Percentiles rank a stretch among this genome's conserved stretches.
Evolutionary conservation across 352 stramenopile genomes (phyloP).

Genomic region (Elongisporangium anandrum): DNA sequence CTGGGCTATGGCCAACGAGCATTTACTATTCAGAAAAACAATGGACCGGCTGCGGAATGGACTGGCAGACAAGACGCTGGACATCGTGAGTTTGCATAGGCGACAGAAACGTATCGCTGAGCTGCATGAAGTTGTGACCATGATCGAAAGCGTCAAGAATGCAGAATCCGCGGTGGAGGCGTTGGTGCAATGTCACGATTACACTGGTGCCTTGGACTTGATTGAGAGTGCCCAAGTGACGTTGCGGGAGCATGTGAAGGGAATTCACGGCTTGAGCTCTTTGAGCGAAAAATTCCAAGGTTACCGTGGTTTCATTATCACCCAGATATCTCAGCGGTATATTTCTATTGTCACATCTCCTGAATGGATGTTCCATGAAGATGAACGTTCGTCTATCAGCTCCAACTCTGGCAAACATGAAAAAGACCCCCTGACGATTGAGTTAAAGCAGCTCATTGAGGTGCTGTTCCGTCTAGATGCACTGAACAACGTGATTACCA

Average conservation of each 20-base stretch:
- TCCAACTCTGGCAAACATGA: conserved; percentile 10
- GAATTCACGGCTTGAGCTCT: conserved; percentile 69
- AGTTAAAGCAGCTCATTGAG: conserved; percentile 57
- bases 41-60: conserved; percentile 80
- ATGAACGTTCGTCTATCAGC: conserved; percentile 23
- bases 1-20: neutral
- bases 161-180: conserved; percentile 78
- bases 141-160: conserved; percentile 84
- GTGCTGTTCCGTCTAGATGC: conserved; percentile 75
- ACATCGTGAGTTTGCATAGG: conserved; percentile 84
- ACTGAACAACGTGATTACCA: conserved; percentile 61
- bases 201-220: conserved; percentile 68
- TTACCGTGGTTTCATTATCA: conserved; percentile 66
- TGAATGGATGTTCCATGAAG: conserved; percentile 77
- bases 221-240: conserved; percentile 72
- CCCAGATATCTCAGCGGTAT: conserved; percentile 78
- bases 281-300: conserved; percentile 73
- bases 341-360: conserved; percentile 75
- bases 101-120: conserved; percentile 78
- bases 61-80: conserved; percentile 78
- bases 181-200: conserved; percentile 83
- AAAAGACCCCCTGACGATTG: conserved; percentile 27
- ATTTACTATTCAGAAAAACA: conserved; percentile 38
- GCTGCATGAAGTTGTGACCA: conserved; percentile 74
- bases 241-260: conserved; percentile 65